Evolutionary conservation across 768 basidiomycete genomes (phyloP), one percentile per base, ranked within the genome.

Genomic region (Sistotremastrum suecicum): DNA sequence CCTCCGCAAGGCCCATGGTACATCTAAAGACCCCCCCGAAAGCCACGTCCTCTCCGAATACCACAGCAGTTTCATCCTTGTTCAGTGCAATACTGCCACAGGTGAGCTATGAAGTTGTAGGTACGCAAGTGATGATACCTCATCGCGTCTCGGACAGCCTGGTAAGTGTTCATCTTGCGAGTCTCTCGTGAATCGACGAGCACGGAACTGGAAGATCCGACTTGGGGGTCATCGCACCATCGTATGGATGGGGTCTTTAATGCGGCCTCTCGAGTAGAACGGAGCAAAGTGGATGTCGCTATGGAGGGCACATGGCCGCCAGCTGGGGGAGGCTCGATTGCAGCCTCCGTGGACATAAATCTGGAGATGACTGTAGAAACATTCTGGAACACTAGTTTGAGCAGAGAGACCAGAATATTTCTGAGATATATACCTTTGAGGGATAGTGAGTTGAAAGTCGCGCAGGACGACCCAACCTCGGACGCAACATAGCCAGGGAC

Each of bases 21-120:
- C 89, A 94, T 48, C 91, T 72, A 55, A 97, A 97, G 9, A 97
- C 91, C 3, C 91, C 91, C 7, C 91, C 91, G 53, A 94, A 95
- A 0, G 83, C 84, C 41, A 97, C 88, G 51, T 90, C 86, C 57
- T 85, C 81, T 5, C 91, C 91, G 54, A 95, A 95, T 0, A 95
- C 79, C 4, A 94, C 78, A 2, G 92, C 81, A 44, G 66, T 83
- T 44, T 88, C 84, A 56, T 97, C 89, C 56, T 87, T 90, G 32
- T 72, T 66, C 12, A 97, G 63, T 4, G 86, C 85, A 48, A 84
- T 88, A 47, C 88, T 88, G 47, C 7, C 37, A 7, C 31, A 12
- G 37, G 31, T 20, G 36, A 10, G 7, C 44, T 40, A 39, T 41
- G 48, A n/a, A 36, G 36, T 37, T 12, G 12, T 9, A 4, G 8